phyloP scores from a whole-genome alignment of 805 yeast genomes.

The Lipomyces orientalis region DNA sequence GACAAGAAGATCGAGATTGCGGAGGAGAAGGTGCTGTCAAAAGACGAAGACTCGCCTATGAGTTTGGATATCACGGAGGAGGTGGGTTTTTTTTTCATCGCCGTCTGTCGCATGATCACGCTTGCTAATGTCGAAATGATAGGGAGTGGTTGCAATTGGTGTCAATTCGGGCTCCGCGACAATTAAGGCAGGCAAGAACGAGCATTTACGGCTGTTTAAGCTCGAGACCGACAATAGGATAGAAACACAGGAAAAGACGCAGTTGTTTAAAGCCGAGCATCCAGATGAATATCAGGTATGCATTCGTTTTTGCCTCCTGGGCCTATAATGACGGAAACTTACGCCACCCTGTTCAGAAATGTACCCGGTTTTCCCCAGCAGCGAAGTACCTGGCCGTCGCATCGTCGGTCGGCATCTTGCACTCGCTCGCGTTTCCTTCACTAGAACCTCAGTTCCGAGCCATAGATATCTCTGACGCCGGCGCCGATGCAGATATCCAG shows the following conservation, averaged over 20 bases:
- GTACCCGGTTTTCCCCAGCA: conserved; percentile 61
- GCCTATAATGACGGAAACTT: background rate
- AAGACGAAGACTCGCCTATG: conserved; percentile 82
- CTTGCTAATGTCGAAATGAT: conserved; percentile 18
- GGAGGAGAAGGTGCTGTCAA: conserved; percentile 41
- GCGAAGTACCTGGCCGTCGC: conserved; percentile 71
- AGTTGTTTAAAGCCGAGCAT: conserved; percentile 58
- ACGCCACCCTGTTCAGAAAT: conserved; percentile 50
- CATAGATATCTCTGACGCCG: conserved; percentile 52
- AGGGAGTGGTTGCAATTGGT: conserved; percentile 67
- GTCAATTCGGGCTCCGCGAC: conserved; percentile 64
- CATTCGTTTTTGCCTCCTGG: background rate
- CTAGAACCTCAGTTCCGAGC: conserved; percentile 51
- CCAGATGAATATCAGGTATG: conserved; percentile 59
- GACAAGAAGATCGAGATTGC: conserved; percentile 42
- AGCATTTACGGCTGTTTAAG: conserved; percentile 70
- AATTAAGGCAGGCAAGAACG: conserved; percentile 66
- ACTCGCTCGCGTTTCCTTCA: conserved; percentile 62
- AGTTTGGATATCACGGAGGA: conserved; percentile 64
- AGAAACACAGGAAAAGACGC: conserved; percentile 53
- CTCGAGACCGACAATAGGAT: conserved; percentile 44
- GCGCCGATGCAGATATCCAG: conserved; percentile 48
- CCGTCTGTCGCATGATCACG: background rate
- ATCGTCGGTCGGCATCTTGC: conserved; percentile 63
- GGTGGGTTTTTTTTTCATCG: conserved; percentile 13